Conservation (phyloP, 2,329 filamentous ascomycete species). For the Phaeosphaeria sp. region DNA sequence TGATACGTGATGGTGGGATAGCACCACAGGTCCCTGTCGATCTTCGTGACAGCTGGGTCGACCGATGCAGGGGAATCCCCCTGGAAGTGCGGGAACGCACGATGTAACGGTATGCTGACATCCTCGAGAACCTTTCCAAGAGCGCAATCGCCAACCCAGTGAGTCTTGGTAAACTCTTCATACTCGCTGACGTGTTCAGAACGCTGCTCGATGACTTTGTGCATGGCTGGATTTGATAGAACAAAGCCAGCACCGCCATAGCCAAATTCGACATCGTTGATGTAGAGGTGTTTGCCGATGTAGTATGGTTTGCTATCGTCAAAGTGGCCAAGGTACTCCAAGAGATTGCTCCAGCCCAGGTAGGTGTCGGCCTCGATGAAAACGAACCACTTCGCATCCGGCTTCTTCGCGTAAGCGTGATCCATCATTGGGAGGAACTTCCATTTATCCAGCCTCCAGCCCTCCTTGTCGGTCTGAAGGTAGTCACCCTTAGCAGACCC, state of each 20-base stretch:
- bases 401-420: slow-evolving; percentile 50
- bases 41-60: slow-evolving; percentile 44
- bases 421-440: slow-evolving; percentile 65
- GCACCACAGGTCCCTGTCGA: slow-evolving; percentile 52
- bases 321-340: slow-evolving; percentile 49
- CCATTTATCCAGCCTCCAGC: slow-evolving; percentile 65
- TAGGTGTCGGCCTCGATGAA: slow-evolving; percentile 49
- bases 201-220: slow-evolving; percentile 41
- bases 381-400: slow-evolving; percentile 47
- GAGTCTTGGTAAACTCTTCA: slow-evolving; percentile 43
- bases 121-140: slow-evolving; percentile 47
- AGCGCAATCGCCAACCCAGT: slow-evolving; percentile 50
- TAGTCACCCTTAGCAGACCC: slow-evolving; percentile 45
- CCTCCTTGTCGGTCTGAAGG: slow-evolving; percentile 45
- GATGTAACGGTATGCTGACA: slow-evolving; percentile 43
- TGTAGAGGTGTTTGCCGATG: slow-evolving; percentile 52
- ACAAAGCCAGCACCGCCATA: slow-evolving; percentile 56
- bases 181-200: slow-evolving; percentile 39
- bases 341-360: slow-evolving; percentile 47
- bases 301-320: slow-evolving; percentile 50
- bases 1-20: slow-evolving; percentile 51
- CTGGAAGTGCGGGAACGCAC: slow-evolving; percentile 54
- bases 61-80: slow-evolving; percentile 52
- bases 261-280: slow-evolving; percentile 53
- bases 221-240: slow-evolving; percentile 51